These are phyloP conservation scores for Prunus mongolica DNA, from an alignment of 306 rosid species.

Conservation along the genomic window DNA sequence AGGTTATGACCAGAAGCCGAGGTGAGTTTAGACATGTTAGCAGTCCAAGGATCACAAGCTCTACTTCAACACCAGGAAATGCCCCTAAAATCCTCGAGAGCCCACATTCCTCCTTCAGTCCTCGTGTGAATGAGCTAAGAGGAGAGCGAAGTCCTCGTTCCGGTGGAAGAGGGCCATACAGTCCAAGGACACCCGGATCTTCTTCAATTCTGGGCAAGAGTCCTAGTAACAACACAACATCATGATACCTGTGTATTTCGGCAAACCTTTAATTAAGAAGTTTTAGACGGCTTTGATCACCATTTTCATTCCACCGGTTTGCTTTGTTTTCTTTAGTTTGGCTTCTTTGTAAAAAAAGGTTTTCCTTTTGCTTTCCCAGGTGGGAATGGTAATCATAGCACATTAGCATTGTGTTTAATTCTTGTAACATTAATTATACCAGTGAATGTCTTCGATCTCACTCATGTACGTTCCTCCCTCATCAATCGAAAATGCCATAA, in stretches of 20 bases:
- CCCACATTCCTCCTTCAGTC: slow-evolving; percentile 46
- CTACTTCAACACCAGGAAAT: slow-evolving; percentile 60
- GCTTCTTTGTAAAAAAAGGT: slow-evolving; percentile 31
- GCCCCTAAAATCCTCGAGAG: slow-evolving; percentile 48
- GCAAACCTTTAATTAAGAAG: slow-evolving; percentile 5
- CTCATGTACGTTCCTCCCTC: neutral
- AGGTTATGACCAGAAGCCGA: slow-evolving; percentile 81
- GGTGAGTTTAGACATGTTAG: slow-evolving; percentile 83
- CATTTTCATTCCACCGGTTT: neutral
- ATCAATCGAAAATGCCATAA: no score
- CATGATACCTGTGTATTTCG: neutral
- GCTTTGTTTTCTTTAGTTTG: slow-evolving; percentile 25
- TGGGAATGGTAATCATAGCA: neutral
- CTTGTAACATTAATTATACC: neutral
- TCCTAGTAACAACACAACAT: slow-evolving; percentile 48
- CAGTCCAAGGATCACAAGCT: slow-evolving; percentile 82
- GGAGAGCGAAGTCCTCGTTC: slow-evolving; percentile 68
- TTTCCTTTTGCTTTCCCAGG: slow-evolving; percentile 15
- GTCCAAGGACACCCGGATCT: slow-evolving; percentile 50
- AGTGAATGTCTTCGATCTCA: neutral
- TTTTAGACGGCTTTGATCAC: slow-evolving; percentile 2
- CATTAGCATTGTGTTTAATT: neutral
- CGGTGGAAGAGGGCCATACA: slow-evolving; percentile 47
- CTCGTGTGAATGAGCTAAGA: slow-evolving; percentile 54
- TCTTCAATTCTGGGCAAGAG: slow-evolving; percentile 60